phyloP scores from a whole-genome alignment of 345 rosid genomes.

The Chamaenerion angustifolium region DNA sequence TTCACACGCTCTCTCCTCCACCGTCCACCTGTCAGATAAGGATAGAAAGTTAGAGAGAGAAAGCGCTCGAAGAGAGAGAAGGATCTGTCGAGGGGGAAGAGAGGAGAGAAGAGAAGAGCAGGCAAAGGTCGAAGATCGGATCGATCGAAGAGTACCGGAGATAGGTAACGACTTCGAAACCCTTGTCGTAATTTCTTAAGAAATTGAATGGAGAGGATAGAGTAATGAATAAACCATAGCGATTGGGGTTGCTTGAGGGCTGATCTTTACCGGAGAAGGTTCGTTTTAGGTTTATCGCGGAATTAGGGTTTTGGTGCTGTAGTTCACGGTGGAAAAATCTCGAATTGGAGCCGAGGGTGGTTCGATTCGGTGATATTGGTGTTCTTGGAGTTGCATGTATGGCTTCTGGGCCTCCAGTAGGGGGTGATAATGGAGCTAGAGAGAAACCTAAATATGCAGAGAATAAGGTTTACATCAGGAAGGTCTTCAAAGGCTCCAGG shows the following conservation, averaged over 20 bases:
- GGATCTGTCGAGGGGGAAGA: slow-evolving; percentile 4
- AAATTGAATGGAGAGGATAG: background rate
- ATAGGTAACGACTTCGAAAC: slow-evolving; percentile 2
- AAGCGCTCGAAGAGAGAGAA: slow-evolving; percentile 17
- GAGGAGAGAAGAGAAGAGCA: slow-evolving; percentile 1
- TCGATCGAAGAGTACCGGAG: slow-evolving; percentile 11
- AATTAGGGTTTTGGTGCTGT: slow-evolving; percentile 25
- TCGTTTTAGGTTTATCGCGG: slow-evolving; percentile 6
- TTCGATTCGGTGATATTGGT: slow-evolving; percentile 33
- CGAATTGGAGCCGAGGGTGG: slow-evolving; percentile 1
- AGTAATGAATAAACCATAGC: background rate
- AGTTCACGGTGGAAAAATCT: background rate
- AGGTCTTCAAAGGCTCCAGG: slow-evolving; percentile 40
- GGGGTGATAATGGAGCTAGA: slow-evolving; percentile 44
- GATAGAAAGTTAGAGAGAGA: slow-evolving; percentile 17
- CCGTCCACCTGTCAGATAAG: slow-evolving; percentile 39
- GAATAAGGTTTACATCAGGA: slow-evolving; percentile 71
- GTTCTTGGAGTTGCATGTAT: slow-evolving; percentile 42
- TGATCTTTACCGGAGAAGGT: slow-evolving; percentile 2
- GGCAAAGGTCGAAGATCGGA: slow-evolving; percentile 9
- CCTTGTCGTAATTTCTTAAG: background rate
- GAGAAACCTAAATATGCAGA: slow-evolving; percentile 52
- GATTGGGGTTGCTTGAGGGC: background rate
- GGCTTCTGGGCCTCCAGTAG: slow-evolving; percentile 82
- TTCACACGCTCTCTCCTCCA: slow-evolving; percentile 11